Percentiles rank a stretch among this genome's conserved stretches.
Conservation (phyloP, 352 stramenopile genomes). For the Phytophthora europaea region DNA sequence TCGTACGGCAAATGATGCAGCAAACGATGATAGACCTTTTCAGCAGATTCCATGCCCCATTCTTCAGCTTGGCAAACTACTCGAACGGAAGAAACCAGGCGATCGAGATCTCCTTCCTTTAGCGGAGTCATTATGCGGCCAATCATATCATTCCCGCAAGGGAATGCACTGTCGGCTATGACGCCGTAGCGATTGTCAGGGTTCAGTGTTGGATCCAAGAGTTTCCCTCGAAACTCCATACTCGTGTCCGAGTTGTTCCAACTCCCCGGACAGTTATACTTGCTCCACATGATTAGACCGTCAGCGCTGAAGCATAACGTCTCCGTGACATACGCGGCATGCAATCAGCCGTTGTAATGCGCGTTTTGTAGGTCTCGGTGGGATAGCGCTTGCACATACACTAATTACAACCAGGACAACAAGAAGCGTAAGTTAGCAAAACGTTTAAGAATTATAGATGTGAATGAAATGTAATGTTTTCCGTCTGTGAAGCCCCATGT, state of each 20-base stretch:
- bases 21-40: slow-evolving; percentile 2
- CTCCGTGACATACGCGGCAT: slow-evolving; percentile 9
- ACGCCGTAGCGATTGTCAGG: slow-evolving; percentile 5
- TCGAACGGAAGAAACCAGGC: not conserved
- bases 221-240: not conserved
- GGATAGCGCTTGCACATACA: slow-evolving; percentile 2
- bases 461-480: not conserved
- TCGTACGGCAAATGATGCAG: not conserved
- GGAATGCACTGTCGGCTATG: slow-evolving; percentile 14
- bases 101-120: not conserved
- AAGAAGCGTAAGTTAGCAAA: not conserved
- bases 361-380: slow-evolving; percentile 14
- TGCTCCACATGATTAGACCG: slow-evolving; percentile 17
- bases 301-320: slow-evolving; percentile 22
- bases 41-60: not conserved
- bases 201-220: not conserved
- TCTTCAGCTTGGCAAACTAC: not conserved
- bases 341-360: slow-evolving; percentile 28
- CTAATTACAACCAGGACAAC: not conserved
- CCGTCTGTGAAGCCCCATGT: slow-evolving; percentile 6
- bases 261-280: slow-evolving; percentile 21
- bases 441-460: not conserved
- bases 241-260: slow-evolving; percentile 30
- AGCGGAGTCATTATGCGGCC: slow-evolving; percentile 2
- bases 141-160: not conserved